phyloP scores from a whole-genome alignment of 768 basidiomycete genomes.

The Coprinopsis cinerea region DNA sequence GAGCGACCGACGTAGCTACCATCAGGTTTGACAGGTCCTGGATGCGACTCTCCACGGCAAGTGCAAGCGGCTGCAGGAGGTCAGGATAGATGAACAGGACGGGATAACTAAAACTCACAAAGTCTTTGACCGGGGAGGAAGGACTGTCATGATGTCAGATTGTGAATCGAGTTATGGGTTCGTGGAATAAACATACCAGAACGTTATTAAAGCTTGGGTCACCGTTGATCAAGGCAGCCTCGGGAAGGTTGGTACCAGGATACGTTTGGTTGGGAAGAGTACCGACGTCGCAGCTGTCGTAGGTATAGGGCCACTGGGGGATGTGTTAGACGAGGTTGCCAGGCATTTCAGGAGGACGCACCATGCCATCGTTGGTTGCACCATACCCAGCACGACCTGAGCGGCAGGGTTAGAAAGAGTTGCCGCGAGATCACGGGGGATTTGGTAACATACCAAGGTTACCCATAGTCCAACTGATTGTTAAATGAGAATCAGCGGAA shows the following conservation, averaged over 20 bases:
- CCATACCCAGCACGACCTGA: conserved; percentile 67
- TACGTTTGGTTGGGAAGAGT: conserved; percentile 74
- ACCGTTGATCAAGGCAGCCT: conserved; percentile 38
- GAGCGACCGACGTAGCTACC: conserved; percentile 54
- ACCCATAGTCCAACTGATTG: conserved; percentile 36
- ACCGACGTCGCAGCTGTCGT: conserved; percentile 75
- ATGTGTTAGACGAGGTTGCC: neutral
- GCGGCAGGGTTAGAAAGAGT: conserved; percentile 20
- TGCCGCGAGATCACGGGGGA: conserved; percentile 6
- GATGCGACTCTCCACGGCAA: conserved; percentile 36
- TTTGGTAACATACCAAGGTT: conserved; percentile 37
- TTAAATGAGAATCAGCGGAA: conserved; percentile 12
- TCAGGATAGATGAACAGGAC: neutral
- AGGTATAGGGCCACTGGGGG: conserved; percentile 59
- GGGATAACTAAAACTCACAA: conserved; percentile 15
- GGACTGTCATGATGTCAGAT: conserved; percentile 32
- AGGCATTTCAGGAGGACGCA: conserved; percentile 22
- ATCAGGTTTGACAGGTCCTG: conserved; percentile 33
- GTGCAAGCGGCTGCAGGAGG: conserved; percentile 28
- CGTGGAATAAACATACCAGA: conserved; percentile 19
- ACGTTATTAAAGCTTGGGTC: conserved; percentile 35
- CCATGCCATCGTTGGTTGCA: conserved; percentile 61
- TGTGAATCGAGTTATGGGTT: neutral
- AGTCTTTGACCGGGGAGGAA: conserved; percentile 62
- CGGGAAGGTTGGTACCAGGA: conserved; percentile 48